Conservation (phyloP, 2,329 filamentous ascomycete species). For the Fusarium temperatum region DNA sequence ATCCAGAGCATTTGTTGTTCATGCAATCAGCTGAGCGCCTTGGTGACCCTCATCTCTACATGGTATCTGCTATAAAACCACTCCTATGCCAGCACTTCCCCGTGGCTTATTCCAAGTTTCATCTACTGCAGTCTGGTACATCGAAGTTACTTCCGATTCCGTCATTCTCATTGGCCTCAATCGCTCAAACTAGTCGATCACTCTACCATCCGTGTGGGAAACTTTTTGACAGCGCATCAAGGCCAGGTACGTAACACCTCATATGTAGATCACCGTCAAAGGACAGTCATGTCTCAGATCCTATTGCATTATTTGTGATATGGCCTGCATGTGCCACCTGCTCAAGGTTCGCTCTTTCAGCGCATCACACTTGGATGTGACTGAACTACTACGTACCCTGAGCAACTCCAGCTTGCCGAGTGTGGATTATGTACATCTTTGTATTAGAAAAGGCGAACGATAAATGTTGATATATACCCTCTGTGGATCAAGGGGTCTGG, state of each 20-base stretch:
- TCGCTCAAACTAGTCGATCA: slow-evolving; percentile 14
- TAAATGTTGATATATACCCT: not conserved
- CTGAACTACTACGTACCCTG: not conserved
- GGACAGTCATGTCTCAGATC: slow-evolving; percentile 20
- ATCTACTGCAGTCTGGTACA: not conserved
- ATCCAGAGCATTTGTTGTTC: not conserved
- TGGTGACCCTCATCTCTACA: not conserved
- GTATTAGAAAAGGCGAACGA: not conserved
- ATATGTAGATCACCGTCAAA: not conserved
- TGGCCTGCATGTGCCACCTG: not conserved
- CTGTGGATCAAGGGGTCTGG: not conserved
- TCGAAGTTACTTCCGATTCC: not conserved
- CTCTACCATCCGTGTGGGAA: slow-evolving; percentile 15
- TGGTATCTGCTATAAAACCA: not conserved
- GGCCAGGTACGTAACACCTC: not conserved
- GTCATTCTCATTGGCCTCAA: slow-evolving; percentile 6
- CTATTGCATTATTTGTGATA: not conserved
- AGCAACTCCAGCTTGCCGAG: not conserved
- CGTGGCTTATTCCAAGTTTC: not conserved
- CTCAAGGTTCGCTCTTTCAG: not conserved
- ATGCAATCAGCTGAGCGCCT: not conserved
- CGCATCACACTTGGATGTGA: not conserved
- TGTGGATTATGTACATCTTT: not conserved
- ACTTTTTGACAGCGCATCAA: slow-evolving; percentile 20
- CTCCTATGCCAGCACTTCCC: not conserved